Percentiles rank a stretch among this genome's conserved stretches.
These are phyloP conservation scores for Akanthomyces dipterigenus DNA, from an alignment of 2,329 filamentous ascomycete species.

Conservation along the genomic window DNA sequence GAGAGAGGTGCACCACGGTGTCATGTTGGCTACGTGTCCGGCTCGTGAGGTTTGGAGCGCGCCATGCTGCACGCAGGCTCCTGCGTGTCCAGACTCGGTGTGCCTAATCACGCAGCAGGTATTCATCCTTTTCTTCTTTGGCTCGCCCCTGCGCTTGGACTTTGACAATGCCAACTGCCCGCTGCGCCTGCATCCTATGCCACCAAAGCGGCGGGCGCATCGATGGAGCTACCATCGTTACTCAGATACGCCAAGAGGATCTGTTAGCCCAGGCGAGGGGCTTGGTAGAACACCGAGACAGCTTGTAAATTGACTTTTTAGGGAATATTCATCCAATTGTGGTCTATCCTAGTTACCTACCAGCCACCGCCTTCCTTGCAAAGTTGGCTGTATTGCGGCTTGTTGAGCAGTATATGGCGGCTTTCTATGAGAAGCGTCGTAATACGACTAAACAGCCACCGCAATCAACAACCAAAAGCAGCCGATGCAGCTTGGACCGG, in stretches of 20 bases:
- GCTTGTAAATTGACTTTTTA: too few relatives aligned
- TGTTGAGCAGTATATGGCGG: not conserved
- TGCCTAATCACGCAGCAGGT: not conserved
- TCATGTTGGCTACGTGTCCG: not conserved
- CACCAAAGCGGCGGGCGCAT: too few relatives aligned
- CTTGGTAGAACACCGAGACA: too few relatives aligned
- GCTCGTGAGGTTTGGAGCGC: not conserved
- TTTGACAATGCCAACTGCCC: too few relatives aligned
- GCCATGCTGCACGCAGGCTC: not conserved
- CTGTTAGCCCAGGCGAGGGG: too few relatives aligned
- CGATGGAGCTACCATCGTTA: too few relatives aligned
- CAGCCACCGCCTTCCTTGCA: too few relatives aligned
- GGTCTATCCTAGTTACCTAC: too few relatives aligned
- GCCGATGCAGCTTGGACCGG: not conserved
- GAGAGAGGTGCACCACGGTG: not conserved
- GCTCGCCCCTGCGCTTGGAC: too few relatives aligned
- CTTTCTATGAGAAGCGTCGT: too few relatives aligned
- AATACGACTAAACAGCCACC: not conserved
- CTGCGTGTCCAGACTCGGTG: not conserved
- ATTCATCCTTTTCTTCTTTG: not conserved
- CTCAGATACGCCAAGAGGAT: too few relatives aligned
- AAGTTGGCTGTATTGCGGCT: not conserved
- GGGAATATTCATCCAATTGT: too few relatives aligned
- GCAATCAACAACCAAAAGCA: not conserved
- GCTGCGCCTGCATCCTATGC: not conserved